phyloP scores from a whole-genome alignment of 176 grass and related monocot species.

The Oryza brachyantha region DNA sequence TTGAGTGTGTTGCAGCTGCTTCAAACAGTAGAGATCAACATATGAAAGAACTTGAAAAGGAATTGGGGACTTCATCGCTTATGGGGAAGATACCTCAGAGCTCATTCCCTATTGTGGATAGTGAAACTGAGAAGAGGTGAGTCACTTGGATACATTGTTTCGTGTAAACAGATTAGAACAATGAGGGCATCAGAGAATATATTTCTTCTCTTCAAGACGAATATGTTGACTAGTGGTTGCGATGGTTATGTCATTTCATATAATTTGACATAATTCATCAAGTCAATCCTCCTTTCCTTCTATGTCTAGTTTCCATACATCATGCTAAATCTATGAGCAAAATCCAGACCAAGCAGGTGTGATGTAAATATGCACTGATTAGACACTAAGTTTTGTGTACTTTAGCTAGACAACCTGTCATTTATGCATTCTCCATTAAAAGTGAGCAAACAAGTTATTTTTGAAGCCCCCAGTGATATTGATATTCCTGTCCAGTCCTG shows the following conservation, averaged over 20 bases:
- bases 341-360: background rate
- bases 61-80: constrained; percentile 9
- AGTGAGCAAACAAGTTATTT: background rate
- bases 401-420: background rate
- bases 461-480: background rate
- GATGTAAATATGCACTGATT: background rate
- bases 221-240: background rate
- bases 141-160: constrained; percentile 6
- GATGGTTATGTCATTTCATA: background rate
- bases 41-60: constrained; percentile 8
- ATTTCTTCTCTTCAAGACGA: background rate
- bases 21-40: constrained; percentile 17
- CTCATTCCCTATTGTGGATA: constrained; percentile 49
- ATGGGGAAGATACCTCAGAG: constrained; percentile 20
- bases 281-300: background rate
- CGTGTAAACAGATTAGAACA: background rate
- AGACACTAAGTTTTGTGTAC: background rate
- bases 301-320: background rate
- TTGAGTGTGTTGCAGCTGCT: constrained; percentile 1
- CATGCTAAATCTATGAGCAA: background rate
- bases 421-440: background rate
- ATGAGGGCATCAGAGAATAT: background rate
- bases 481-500: background rate
- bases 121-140: constrained; percentile 29
- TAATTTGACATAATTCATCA: background rate